Percentiles rank a stretch among this genome's conserved stretches.
Evolutionary conservation across 805 yeast species (phyloP).

Genomic region (Teunomyces lycoperdinae): DNA sequence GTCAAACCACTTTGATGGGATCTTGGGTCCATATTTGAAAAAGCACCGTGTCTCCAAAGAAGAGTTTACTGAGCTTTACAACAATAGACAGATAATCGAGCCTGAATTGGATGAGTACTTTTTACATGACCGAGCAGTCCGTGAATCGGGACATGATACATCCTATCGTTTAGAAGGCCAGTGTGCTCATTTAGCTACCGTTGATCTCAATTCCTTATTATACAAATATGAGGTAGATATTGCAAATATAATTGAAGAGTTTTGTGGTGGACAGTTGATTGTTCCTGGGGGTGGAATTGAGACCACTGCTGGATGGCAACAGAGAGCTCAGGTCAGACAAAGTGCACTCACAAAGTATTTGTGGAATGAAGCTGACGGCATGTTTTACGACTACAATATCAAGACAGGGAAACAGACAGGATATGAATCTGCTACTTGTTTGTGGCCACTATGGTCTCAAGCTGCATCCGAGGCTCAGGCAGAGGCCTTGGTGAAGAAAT

Average conservation of each 20-base stretch:
- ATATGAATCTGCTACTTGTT: constrained; percentile 84
- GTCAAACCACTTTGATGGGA: constrained; percentile 75
- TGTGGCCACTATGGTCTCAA: constrained; percentile 92
- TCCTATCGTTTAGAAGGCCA: constrained; percentile 84
- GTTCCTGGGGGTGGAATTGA: constrained; percentile 30
- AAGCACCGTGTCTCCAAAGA: constrained; percentile 59
- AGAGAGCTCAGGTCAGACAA: constrained; percentile 55
- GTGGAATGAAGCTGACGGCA: constrained; percentile 80
- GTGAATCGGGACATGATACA: constrained; percentile 97
- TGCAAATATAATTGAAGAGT: constrained; percentile 54
- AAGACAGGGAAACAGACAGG: constrained; percentile 50
- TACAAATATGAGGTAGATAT: constrained; percentile 91
- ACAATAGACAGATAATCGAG: constrained; percentile 60
- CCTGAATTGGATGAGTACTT: constrained; percentile 87
- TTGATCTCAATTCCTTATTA: constrained; percentile 80
- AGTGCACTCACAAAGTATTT: constrained; percentile 59
- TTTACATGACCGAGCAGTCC: constrained; percentile 87
- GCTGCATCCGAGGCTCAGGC: constrained; percentile 69
- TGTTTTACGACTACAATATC: constrained; percentile 83
- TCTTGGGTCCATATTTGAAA: constrained; percentile 64
- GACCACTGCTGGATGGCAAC: constrained; percentile 56
- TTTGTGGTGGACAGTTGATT: constrained; percentile 50
- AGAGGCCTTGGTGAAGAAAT: constrained; percentile 48
- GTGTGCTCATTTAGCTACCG: constrained; percentile 86
- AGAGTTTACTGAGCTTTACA: constrained; percentile 64